phyloP scores from a whole-genome alignment of 257 asterid genomes.

The Schizonepeta tenuifolia region DNA sequence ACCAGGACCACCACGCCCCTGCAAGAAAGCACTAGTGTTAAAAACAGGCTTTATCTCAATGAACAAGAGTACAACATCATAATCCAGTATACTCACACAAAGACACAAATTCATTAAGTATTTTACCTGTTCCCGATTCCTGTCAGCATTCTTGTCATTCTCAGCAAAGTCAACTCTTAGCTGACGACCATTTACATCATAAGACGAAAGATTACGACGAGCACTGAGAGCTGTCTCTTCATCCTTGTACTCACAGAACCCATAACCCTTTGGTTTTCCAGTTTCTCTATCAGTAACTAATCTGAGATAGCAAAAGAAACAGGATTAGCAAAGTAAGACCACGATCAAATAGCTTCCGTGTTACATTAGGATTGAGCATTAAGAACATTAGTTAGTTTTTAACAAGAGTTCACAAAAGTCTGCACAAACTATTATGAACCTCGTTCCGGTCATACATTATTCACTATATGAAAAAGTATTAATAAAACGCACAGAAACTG shows the following conservation, averaged over 20 bases:
- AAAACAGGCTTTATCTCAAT: constrained; percentile 12
- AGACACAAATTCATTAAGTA: constrained; percentile 21
- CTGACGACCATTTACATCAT: constrained; percentile 91
- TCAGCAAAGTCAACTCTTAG: constrained; percentile 96
- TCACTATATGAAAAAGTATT: too few species aligned
- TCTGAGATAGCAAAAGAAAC: constrained; percentile 44
- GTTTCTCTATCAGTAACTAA: constrained; percentile 95
- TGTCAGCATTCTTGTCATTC: constrained; percentile 84
- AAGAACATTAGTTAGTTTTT: not conserved
- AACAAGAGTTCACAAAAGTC: not conserved
- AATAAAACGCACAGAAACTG: not conserved
- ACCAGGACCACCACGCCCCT: constrained; percentile 95
- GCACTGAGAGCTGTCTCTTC: constrained; percentile 97
- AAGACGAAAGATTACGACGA: constrained; percentile 92
- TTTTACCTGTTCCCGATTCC: constrained; percentile 76
- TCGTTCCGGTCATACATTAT: not conserved
- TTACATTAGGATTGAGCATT: not conserved
- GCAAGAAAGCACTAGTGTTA: constrained; percentile 41
- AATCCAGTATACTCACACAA: constrained; percentile 10
- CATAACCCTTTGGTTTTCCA: constrained; percentile 96
- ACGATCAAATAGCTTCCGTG: not conserved
- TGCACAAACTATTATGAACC: not conserved
- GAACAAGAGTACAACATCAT: constrained; percentile 13
- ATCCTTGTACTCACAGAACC: constrained; percentile 96
- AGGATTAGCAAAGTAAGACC: not conserved